A percentile compares a stretch with the other conserved stretches of the same genome.
These are phyloP conservation scores for Murraya koenigii DNA, from an alignment of 345 rosid species.

Conservation along the genomic window DNA sequence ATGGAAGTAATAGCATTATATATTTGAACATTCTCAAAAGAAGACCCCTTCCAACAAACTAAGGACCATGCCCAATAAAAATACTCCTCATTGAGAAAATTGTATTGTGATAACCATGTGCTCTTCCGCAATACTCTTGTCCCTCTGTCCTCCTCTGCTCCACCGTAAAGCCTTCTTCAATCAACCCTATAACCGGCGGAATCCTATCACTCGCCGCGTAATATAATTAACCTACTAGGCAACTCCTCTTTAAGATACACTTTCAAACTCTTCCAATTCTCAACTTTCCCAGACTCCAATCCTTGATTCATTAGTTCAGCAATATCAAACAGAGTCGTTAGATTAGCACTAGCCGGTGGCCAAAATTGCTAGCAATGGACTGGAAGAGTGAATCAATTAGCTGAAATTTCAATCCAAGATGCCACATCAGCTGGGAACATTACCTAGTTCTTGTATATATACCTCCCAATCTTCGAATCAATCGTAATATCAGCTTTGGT, in stretches of 20 bases:
- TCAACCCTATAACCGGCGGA: constrained; percentile 68
- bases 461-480: too few species aligned
- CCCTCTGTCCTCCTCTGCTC: constrained; percentile 50
- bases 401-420: too few species aligned
- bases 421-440: too few species aligned
- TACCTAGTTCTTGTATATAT: too few species aligned
- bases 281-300: constrained; percentile 61
- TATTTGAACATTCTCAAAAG: constrained; percentile 92
- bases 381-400: too few species aligned
- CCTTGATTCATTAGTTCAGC: too few species aligned
- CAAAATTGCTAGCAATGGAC: too few species aligned
- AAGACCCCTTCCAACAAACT: constrained; percentile 73
- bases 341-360: too few species aligned
- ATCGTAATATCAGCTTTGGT: too few species aligned
- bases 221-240: constrained; percentile 78
- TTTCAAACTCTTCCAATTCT: constrained; percentile 65
- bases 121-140: constrained; percentile 79
- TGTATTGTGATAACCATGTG: constrained; percentile 86
- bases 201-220: constrained; percentile 63
- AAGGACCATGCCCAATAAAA: constrained; percentile 89
- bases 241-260: constrained; percentile 79
- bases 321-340: too few species aligned
- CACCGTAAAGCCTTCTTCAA: constrained; percentile 74
- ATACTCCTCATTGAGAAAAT: constrained; percentile 88
- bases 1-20: too few species aligned